Evolutionary conservation across 2,329 filamentous ascomycete genomes (phyloP).

Genomic region (Colletotrichum brevisporum): DNA sequence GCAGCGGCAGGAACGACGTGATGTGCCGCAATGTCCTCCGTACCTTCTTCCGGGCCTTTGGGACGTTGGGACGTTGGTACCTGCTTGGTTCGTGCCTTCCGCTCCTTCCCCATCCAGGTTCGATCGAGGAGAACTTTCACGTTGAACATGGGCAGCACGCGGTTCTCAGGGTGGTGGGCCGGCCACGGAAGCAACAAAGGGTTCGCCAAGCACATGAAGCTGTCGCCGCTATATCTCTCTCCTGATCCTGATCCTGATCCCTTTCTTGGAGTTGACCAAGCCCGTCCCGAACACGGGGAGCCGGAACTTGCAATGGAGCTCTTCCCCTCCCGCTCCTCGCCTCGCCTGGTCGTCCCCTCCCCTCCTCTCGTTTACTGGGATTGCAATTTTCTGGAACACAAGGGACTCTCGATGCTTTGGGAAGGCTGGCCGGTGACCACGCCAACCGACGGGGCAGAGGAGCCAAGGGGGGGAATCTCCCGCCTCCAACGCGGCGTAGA

Average conservation of each 20-base stretch:
- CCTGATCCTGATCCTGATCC: background rate
- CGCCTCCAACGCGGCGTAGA: slow-evolving; percentile 19
- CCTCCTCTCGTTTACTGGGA: slow-evolving; percentile 16
- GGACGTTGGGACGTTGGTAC: background rate
- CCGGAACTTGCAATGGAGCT: slow-evolving; percentile 29
- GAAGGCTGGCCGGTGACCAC: slow-evolving; percentile 36
- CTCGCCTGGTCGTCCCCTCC: slow-evolving; percentile 8
- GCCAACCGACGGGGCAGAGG: slow-evolving; percentile 35
- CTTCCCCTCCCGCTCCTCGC: slow-evolving; percentile 22
- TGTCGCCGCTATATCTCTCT: background rate
- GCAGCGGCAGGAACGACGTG: no score
- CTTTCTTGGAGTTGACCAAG: slow-evolving; percentile 23
- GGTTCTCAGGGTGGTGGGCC: no score
- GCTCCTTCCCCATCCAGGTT: background rate
- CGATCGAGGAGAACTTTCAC: background rate
- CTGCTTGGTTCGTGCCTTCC: background rate
- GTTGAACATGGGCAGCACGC: background rate
- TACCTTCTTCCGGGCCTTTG: slow-evolving; percentile 15
- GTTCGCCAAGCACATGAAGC: slow-evolving; percentile 5
- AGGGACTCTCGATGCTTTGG: slow-evolving; percentile 26
- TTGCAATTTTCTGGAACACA: slow-evolving; percentile 21
- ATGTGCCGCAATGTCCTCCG: background rate
- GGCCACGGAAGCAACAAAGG: slow-evolving; percentile 12
- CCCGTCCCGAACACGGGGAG: slow-evolving; percentile 29
- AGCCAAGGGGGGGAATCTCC: slow-evolving; percentile 15